Conservation (phyloP, 1,139 yeast species). For the Taphrina pruni region DNA sequence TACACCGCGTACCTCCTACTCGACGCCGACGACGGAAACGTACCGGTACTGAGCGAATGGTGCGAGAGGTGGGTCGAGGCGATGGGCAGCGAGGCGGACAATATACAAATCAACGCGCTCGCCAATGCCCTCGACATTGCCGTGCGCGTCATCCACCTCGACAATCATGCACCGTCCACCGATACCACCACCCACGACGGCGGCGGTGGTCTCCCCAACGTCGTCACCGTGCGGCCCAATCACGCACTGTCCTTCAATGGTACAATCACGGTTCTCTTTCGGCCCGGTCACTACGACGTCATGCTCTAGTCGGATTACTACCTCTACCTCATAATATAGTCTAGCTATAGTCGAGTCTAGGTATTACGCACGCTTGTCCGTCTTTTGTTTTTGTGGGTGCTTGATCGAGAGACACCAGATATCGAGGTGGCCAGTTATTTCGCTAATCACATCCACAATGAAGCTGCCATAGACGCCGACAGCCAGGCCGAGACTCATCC, state of each 20-base stretch:
- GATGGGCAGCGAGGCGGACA: conserved; percentile 48
- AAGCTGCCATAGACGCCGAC: conserved; percentile 51
- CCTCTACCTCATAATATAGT: neutral
- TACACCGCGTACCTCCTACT: conserved; percentile 46
- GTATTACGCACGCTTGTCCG: conserved; percentile 14
- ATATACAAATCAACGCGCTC: conserved; percentile 47
- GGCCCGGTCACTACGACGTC: conserved; percentile 48
- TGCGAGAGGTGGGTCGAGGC: conserved; percentile 47
- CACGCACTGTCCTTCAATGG: conserved; percentile 4
- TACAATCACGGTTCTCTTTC: conserved; percentile 45
- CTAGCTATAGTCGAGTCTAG: neutral
- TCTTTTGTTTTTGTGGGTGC: conserved; percentile 27
- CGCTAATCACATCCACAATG: conserved; percentile 52
- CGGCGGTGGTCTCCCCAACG: conserved; percentile 43
- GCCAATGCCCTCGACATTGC: conserved; percentile 45
- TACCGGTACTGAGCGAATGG: conserved; percentile 15
- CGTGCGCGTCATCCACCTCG: conserved; percentile 39
- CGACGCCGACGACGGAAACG: neutral
- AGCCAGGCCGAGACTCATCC: conserved; percentile 49
- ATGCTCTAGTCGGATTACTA: conserved; percentile 6
- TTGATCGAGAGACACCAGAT: conserved; percentile 53
- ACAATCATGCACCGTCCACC: conserved; percentile 2
- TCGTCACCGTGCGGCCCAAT: conserved; percentile 44
- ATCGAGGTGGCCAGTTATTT: conserved; percentile 53
- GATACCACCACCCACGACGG: conserved; percentile 14